Evolutionary conservation across 768 basidiomycete genomes (phyloP).

Genomic region (Termitomyces sp.): DNA sequence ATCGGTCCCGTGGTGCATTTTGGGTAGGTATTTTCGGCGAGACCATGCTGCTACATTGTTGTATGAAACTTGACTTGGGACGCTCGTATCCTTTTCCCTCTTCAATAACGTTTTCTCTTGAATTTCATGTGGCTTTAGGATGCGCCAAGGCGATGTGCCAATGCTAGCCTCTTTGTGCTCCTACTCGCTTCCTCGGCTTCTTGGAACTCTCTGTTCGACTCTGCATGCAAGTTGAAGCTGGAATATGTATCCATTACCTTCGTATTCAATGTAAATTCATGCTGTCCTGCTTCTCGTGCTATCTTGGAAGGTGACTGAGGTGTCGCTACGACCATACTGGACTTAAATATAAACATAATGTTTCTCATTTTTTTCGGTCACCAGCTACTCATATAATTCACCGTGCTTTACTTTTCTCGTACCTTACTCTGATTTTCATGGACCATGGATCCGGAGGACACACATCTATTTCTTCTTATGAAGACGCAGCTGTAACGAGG

Average conservation of each 20-base stretch:
- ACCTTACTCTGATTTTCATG: not conserved
- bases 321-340: not conserved
- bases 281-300: not conserved
- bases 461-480: conserved; percentile 18
- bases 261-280: not conserved
- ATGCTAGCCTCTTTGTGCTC: no score
- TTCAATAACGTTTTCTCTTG: not conserved
- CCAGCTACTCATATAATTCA: no score
- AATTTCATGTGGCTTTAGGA: not conserved
- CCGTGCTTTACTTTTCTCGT: no score
- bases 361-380: not conserved
- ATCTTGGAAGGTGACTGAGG: not conserved
- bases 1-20: not conserved
- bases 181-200: not conserved
- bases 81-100: not conserved
- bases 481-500: conserved; percentile 20
- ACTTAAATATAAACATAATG: no score
- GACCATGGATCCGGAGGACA: conserved; percentile 15
- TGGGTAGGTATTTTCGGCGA: not conserved
- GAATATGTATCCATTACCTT: not conserved
- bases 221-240: not conserved
- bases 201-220: not conserved
- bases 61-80: not conserved
- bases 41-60: not conserved
- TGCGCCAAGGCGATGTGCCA: not conserved